Conservation (phyloP, 768 basidiomycete species). For the Crucibulum laeve region DNA sequence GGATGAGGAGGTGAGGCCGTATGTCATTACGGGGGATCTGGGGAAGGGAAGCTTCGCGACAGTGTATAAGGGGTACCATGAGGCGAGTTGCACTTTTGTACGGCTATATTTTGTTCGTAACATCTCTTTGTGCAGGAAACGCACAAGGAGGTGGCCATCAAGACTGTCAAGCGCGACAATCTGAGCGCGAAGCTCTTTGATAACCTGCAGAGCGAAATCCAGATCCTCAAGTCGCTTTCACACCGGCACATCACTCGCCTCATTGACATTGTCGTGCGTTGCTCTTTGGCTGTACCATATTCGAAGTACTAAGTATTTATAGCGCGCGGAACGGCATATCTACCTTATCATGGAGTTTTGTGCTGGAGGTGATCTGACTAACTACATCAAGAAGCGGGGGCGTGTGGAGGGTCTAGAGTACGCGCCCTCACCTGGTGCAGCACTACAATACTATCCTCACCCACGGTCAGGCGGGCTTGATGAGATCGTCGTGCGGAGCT, state of each 20-base stretch:
- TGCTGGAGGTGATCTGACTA: conserved; percentile 91
- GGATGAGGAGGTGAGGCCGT: conserved; percentile 72
- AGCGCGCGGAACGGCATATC: conserved; percentile 75
- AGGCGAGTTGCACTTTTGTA: conserved; percentile 43
- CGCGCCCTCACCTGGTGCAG: conserved; percentile 59
- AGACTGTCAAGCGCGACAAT: conserved; percentile 86
- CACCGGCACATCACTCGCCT: conserved; percentile 93
- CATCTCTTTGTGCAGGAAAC: conserved; percentile 50
- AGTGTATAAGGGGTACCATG: conserved; percentile 91
- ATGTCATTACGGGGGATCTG: conserved; percentile 71
- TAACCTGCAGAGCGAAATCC: conserved; percentile 97
- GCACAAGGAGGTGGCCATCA: conserved; percentile 81
- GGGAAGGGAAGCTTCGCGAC: conserved; percentile 95
- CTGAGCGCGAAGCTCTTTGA: conserved; percentile 91
- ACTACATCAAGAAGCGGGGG: conserved; percentile 98
- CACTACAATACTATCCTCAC: conserved; percentile 86
- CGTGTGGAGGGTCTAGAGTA: conserved; percentile 88
- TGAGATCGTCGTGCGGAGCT: conserved; percentile 87
- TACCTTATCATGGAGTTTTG: conserved; percentile 99
- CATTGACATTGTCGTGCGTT: conserved; percentile 82
- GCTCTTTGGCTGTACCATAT: conserved; percentile 13
- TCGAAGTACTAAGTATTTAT: conserved; percentile 1
- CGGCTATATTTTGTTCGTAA: background rate
- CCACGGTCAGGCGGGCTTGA: conserved; percentile 87
- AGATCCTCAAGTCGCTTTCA: conserved; percentile 89